Evolutionary conservation across 2,329 filamentous ascomycete species (phyloP).

Genomic region (Bipolaris sorokiniana): DNA sequence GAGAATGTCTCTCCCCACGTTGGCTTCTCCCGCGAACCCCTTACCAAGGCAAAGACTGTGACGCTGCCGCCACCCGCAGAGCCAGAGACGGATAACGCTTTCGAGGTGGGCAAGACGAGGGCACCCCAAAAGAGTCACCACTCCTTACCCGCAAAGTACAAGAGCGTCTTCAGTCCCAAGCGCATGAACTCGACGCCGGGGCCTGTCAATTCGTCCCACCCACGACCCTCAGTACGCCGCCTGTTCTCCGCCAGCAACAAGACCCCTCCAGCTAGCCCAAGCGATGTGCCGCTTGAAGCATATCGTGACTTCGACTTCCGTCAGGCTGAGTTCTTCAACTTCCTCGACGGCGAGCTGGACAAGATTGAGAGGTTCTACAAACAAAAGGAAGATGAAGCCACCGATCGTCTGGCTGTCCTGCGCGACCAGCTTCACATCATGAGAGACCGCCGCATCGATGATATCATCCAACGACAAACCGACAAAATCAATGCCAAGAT

Average conservation of each 20-base stretch:
- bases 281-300: conserved; percentile 61
- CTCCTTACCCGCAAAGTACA: conserved; percentile 41
- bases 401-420: conserved; percentile 70
- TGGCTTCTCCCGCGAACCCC: conserved; percentile 22
- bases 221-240: conserved; percentile 49
- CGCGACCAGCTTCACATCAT: conserved; percentile 90
- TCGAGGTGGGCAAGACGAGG: conserved; percentile 53
- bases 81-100: conserved; percentile 46
- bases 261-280: conserved; percentile 44
- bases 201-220: conserved; percentile 26
- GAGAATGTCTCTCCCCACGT: conserved; percentile 30
- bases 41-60: conserved; percentile 26
- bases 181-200: conserved; percentile 51
- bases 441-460: conserved; percentile 79
- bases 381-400: conserved; percentile 84
- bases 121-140: conserved; percentile 39
- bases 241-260: conserved; percentile 53
- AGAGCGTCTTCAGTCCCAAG: conserved; percentile 49
- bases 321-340: conserved; percentile 85
- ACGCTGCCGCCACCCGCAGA: conserved; percentile 25
- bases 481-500: conserved; percentile 42
- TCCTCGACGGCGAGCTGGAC: conserved; percentile 81
- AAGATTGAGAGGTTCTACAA: conserved; percentile 94
- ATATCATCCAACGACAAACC: conserved; percentile 63
- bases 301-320: conserved; percentile 71